A percentile compares a stretch with the other conserved stretches of the same genome.
Evolutionary conservation across 345 rosid genomes (phyloP).

Genomic region (Passiflora organensis): DNA sequence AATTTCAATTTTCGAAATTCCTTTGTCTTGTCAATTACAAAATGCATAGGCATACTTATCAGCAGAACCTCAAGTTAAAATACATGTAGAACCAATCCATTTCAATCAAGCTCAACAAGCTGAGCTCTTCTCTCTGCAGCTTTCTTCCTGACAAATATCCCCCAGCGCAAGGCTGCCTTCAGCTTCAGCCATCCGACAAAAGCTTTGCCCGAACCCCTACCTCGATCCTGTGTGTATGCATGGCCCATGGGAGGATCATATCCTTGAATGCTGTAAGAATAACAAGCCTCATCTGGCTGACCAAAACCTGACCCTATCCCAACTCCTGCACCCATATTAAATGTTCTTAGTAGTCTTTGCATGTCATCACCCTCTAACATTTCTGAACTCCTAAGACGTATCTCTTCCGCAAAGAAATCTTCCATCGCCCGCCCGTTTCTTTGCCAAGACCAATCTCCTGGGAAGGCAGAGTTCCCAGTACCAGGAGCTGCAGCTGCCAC

Average conservation of each 20-base stretch:
- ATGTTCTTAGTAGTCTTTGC: conserved; percentile 74
- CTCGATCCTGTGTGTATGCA: conserved; percentile 25
- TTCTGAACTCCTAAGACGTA: conserved; percentile 72
- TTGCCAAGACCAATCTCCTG: conserved; percentile 61
- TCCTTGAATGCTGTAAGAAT: conserved; percentile 43
- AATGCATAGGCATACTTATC: background rate
- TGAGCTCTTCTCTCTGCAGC: conserved; percentile 92
- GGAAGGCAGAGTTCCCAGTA: conserved; percentile 29
- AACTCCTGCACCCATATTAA: conserved; percentile 38
- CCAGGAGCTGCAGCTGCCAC: conserved; percentile 42
- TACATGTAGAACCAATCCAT: conserved; percentile 1
- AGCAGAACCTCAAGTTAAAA: background rate
- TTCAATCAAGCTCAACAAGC: conserved; percentile 68
- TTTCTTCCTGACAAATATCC: conserved; percentile 86
- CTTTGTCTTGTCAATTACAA: conserved; percentile 2
- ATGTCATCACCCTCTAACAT: conserved; percentile 85
- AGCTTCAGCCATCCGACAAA: conserved; percentile 95
- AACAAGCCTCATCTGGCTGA: conserved; percentile 49
- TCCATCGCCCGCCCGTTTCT: conserved; percentile 49
- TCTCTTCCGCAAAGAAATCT: conserved; percentile 62
- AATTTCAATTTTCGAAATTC: no score
- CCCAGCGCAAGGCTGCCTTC: conserved; percentile 89
- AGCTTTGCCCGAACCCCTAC: conserved; percentile 74
- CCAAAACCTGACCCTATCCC: conserved; percentile 47
- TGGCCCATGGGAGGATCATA: conserved; percentile 45